phyloP scores from a whole-genome alignment of 2,329 filamentous ascomycete genomes.

The Botrytis deweyae region DNA sequence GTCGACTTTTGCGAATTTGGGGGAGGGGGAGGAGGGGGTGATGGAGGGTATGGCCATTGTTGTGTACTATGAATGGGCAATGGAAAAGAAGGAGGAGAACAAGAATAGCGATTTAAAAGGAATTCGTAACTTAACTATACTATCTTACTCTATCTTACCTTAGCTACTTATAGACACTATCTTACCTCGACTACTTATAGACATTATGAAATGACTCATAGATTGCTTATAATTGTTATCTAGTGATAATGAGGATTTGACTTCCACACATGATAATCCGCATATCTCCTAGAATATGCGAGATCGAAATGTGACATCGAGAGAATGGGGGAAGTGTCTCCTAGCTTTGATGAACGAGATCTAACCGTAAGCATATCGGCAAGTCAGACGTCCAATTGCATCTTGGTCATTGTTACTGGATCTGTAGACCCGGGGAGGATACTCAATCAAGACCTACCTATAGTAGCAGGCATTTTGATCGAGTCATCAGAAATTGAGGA shows the following conservation, averaged over 20 bases:
- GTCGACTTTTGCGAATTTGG: slow-evolving; percentile 27
- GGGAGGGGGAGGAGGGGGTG: neutral
- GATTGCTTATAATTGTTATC: neutral
- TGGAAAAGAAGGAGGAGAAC: neutral
- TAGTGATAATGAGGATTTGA: neutral
- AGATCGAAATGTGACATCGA: neutral
- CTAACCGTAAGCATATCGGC: neutral
- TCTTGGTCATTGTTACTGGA: neutral
- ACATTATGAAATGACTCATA: slow-evolving; percentile 3
- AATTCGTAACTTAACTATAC: neutral
- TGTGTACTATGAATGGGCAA: neutral
- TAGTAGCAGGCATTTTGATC: too few species aligned
- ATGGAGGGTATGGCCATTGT: neutral
- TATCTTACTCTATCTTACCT: neutral
- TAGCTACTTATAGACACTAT: neutral
- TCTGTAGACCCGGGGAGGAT: neutral
- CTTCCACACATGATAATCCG: neutral
- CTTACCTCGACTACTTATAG: neutral
- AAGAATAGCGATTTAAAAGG: neutral
- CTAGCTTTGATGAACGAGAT: neutral
- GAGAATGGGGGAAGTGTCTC: neutral
- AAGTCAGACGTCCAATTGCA: neutral
- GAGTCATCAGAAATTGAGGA: neutral
- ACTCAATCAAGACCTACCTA: neutral
- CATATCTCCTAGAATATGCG: neutral